Percentiles rank a stretch among this genome's conserved stretches.
Evolutionary conservation across 257 asterid genomes (phyloP).

Genomic region (Fraxinus americana): DNA sequence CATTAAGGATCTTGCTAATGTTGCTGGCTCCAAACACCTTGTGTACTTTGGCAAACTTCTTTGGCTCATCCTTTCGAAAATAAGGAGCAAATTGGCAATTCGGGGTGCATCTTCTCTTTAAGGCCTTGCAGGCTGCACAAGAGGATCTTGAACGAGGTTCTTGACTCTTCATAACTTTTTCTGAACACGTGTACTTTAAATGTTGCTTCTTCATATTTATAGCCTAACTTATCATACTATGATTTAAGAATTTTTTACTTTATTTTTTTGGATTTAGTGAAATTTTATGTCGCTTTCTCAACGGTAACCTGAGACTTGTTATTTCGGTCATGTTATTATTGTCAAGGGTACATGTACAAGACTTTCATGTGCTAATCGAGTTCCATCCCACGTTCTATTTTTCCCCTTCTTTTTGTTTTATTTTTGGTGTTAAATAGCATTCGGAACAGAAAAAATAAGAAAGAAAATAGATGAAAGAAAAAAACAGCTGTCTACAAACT

Average conservation of each 20-base stretch:
- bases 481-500: neutral
- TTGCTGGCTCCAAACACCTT: constrained; percentile 88
- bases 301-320: neutral
- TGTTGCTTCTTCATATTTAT: constrained; percentile 33
- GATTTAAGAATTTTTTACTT: neutral
- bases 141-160: constrained; percentile 82
- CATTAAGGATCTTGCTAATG: constrained; percentile 82
- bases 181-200: neutral
- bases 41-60: constrained; percentile 78
- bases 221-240: constrained; percentile 6
- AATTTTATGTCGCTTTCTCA: neutral
- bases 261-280: neutral
- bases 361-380: constrained; percentile 19
- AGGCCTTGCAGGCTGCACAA: constrained; percentile 88
- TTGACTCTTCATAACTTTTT: constrained; percentile 49
- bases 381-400: neutral
- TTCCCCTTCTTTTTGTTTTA: too few species aligned
- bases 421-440: too few species aligned
- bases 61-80: constrained; percentile 70
- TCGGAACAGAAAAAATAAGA: too few species aligned
- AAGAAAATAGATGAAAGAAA: too few species aligned
- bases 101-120: constrained; percentile 67
- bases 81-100: constrained; percentile 78
- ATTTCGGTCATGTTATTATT: constrained; percentile 15
- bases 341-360: constrained; percentile 24